Percentiles rank a stretch among this genome's conserved stretches.
Conservation (phyloP, 2,329 filamentous ascomycete species). For the Diaporthe vexans region DNA sequence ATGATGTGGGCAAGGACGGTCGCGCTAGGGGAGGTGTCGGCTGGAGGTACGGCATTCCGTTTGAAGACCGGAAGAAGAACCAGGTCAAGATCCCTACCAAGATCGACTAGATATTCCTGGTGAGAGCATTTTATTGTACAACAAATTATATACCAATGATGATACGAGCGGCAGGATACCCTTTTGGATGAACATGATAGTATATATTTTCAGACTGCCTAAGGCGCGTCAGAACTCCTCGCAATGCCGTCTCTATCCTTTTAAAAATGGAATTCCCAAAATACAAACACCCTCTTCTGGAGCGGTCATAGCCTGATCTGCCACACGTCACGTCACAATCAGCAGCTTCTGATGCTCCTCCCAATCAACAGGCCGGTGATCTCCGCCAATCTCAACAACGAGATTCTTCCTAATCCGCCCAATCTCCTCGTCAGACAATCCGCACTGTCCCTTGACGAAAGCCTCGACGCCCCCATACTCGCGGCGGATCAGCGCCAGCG, state of each 20-base stretch:
- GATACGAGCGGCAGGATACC: slow-evolving; percentile 45
- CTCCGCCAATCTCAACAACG: slow-evolving; percentile 50
- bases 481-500: slow-evolving; percentile 66
- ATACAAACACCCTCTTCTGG: not conserved
- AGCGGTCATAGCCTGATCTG: not conserved
- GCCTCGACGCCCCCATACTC: slow-evolving; percentile 74
- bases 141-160: not conserved
- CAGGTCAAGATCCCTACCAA: slow-evolving; percentile 76
- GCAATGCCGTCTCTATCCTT: not conserved
- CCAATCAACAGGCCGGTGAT: slow-evolving; percentile 47
- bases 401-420: slow-evolving; percentile 65
- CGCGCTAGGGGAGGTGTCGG: slow-evolving; percentile 66
- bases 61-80: slow-evolving; percentile 74
- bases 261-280: not conserved
- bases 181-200: not conserved
- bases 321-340: slow-evolving; percentile 41
- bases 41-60: slow-evolving; percentile 75
- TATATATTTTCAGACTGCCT: not conserved
- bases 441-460: slow-evolving; percentile 72
- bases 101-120: slow-evolving; percentile 55
- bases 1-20: slow-evolving; percentile 68
- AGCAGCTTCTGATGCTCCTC: slow-evolving; percentile 46
- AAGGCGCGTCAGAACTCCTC: slow-evolving; percentile 7
- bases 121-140: not conserved
- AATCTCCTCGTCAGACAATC: slow-evolving; percentile 69